Evolutionary conservation across 768 basidiomycete species (phyloP).

Genomic region (Boletus rubropictus): DNA sequence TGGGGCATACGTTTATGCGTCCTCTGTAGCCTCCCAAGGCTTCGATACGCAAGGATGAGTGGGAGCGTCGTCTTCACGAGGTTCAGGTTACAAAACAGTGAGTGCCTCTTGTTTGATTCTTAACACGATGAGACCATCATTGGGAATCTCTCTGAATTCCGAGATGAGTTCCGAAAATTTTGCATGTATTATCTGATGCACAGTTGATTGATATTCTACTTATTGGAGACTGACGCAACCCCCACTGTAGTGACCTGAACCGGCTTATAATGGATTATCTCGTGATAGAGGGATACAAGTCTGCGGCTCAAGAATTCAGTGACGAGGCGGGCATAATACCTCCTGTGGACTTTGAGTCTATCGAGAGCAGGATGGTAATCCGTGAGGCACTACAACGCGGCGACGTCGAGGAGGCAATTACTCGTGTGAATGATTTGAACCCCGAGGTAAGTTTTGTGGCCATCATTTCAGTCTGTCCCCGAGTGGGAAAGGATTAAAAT

Average conservation of each 20-base stretch:
- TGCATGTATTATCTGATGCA: constrained; percentile 87
- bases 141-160: constrained; percentile 99
- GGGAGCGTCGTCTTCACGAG: constrained; percentile 78
- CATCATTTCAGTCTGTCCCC: not conserved
- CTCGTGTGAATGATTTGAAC: constrained; percentile 92
- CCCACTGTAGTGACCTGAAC: constrained; percentile 75
- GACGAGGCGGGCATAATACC: constrained; percentile 75
- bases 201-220: constrained; percentile 21
- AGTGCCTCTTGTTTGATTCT: constrained; percentile 37
- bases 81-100: constrained; percentile 86
- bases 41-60: constrained; percentile 71
- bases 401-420: constrained; percentile 91
- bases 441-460: constrained; percentile 72
- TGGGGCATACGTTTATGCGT: not conserved
- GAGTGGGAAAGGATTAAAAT: constrained; percentile 68
- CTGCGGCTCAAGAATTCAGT: constrained; percentile 92
- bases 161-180: constrained; percentile 63
- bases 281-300: constrained; percentile 95
- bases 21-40: constrained; percentile 44
- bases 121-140: constrained; percentile 59
- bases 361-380: constrained; percentile 91
- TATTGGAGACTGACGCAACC: constrained; percentile 16
- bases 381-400: constrained; percentile 91
- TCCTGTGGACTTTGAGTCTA: constrained; percentile 84
- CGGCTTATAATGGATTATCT: constrained; percentile 95